These are phyloP conservation scores for Ceratonia siliqua DNA, from an alignment of 306 rosid genomes.

Conservation along the genomic window DNA sequence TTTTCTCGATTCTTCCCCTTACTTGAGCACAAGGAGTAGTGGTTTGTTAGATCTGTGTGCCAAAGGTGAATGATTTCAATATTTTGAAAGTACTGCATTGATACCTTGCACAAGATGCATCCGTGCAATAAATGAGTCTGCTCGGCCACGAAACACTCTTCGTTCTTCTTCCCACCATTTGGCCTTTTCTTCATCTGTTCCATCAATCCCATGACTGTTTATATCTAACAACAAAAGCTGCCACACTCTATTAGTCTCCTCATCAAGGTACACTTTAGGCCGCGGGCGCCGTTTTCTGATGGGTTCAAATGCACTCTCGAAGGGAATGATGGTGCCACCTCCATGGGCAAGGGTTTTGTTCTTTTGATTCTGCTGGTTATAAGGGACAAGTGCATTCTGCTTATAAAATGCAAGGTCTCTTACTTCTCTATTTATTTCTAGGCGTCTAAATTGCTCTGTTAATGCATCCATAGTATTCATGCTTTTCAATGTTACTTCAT, in stretches of 20 bases:
- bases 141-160: constrained; percentile 84
- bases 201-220: constrained; percentile 83
- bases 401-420: constrained; percentile 40
- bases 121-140: constrained; percentile 87
- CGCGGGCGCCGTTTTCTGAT: constrained; percentile 69
- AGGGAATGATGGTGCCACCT: constrained; percentile 61
- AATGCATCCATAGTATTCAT: constrained; percentile 47
- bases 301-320: constrained; percentile 50
- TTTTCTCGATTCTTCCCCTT: background rate
- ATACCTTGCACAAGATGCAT: constrained; percentile 99
- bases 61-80: constrained; percentile 7
- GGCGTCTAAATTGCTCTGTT: constrained; percentile 52
- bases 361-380: constrained; percentile 38
- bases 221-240: constrained; percentile 80
- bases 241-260: constrained; percentile 91
- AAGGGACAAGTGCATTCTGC: constrained; percentile 53
- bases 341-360: constrained; percentile 41
- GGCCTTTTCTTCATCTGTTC: constrained; percentile 75
- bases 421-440: constrained; percentile 60
- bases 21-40: constrained; percentile 1
- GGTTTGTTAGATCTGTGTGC: background rate
- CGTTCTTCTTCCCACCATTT: constrained; percentile 99
- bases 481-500: constrained; percentile 25
- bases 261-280: constrained; percentile 89
- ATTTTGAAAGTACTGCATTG: constrained; percentile 25